Conservation (phyloP, 371 early-diverging fungal species). For the Mortierella sp. region DNA sequence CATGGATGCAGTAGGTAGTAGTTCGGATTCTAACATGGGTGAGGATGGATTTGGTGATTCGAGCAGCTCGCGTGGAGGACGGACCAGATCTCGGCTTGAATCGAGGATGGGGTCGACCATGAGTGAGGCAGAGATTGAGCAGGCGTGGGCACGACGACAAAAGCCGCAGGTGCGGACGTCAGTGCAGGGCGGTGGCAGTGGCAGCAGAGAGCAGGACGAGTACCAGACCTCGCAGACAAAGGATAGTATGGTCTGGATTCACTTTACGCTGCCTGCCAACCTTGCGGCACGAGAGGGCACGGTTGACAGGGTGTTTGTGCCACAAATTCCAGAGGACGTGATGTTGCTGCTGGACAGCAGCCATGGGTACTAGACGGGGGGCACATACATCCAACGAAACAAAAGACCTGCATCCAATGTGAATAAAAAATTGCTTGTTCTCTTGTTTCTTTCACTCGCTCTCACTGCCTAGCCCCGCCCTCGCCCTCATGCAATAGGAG, state of each 20-base stretch:
- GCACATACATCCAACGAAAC: no score
- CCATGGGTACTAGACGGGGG: conserved; percentile 4
- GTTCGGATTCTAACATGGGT: not conserved
- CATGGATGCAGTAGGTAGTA: not conserved
- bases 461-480: no score
- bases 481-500: not conserved
- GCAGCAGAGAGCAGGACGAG: conserved; percentile 19
- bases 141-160: not conserved
- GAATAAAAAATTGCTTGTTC: no score
- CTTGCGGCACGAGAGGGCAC: conserved; percentile 27
- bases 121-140: not conserved
- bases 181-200: conserved; percentile 28
- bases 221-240: conserved; percentile 22
- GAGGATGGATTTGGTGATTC: conserved; percentile 9
- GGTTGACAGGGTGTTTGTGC: conserved; percentile 34
- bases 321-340: conserved; percentile 50
- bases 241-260: conserved; percentile 34
- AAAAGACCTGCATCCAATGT: no score
- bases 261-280: conserved; percentile 32
- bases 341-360: conserved; percentile 34
- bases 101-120: not conserved
- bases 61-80: not conserved
- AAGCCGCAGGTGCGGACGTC: not conserved
- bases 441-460: no score
- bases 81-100: conserved; percentile 9